A percentile compares a stretch with the other conserved stretches of the same genome.
Conservation (phyloP, 108 stramenopile species). For the Nitzschia putrida region DNA sequence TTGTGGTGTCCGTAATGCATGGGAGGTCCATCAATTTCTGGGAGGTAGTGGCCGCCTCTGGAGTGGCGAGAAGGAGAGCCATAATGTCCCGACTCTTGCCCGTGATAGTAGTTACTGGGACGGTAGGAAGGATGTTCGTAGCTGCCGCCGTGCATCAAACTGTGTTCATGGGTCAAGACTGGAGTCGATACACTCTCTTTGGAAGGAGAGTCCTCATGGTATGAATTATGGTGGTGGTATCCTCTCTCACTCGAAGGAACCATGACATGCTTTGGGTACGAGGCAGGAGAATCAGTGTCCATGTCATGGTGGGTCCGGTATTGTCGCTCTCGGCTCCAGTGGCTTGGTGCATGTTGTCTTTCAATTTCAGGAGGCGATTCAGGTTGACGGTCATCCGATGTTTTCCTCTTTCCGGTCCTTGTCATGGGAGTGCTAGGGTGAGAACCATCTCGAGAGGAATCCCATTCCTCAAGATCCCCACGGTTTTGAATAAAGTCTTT, state of each 20-base stretch:
- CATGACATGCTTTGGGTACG: conserved; percentile 60
- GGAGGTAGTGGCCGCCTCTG: conserved; percentile 25
- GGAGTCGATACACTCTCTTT: conserved; percentile 26
- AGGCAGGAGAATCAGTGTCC: conserved; percentile 57
- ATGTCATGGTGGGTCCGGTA: conserved; percentile 32
- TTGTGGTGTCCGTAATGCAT: conserved; percentile 9
- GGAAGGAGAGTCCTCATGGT: conserved; percentile 21
- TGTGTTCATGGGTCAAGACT: conserved; percentile 29
- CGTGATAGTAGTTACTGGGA: conserved; percentile 30
- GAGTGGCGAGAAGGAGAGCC: conserved; percentile 26
- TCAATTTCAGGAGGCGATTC: conserved; percentile 48
- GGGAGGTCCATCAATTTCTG: conserved; percentile 29
- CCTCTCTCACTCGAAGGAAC: conserved; percentile 32
- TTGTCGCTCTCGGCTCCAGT: conserved; percentile 41
- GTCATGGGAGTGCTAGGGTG: conserved; percentile 25
- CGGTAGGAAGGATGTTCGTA: conserved; percentile 34
- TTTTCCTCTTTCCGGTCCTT: conserved; percentile 43
- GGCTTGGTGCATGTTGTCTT: conserved; percentile 40
- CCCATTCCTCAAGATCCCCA: conserved; percentile 42
- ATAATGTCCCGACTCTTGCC: conserved; percentile 27
- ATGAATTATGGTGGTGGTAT: conserved; percentile 15
- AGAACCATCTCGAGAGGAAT: conserved; percentile 43
- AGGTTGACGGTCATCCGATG: conserved; percentile 43
- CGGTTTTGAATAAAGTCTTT: conserved; percentile 29
- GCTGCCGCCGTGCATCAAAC: conserved; percentile 18